Percentiles rank a stretch among this genome's conserved stretches.
phyloP scores from a whole-genome alignment of 2,329 filamentous ascomycete genomes.

The Bipolaris zeicola region DNA sequence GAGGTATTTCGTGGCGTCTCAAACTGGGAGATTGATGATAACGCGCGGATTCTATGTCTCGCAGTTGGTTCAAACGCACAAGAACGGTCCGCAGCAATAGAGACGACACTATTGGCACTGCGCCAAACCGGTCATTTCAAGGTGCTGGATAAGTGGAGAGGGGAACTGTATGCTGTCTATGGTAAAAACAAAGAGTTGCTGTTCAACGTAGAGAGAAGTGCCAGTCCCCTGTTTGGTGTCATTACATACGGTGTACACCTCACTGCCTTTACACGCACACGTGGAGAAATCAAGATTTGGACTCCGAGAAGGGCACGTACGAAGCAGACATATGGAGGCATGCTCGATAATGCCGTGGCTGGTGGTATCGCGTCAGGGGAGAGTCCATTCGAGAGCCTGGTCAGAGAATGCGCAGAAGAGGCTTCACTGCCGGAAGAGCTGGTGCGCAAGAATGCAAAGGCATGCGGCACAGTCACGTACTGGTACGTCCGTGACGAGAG shows the following conservation, averaged over 20 bases:
- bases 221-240: conserved; percentile 52
- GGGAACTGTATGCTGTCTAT: conserved; percentile 52
- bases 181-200: conserved; percentile 47
- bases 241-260: conserved; percentile 54
- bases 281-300: conserved; percentile 74
- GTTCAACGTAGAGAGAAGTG: conserved; percentile 52
- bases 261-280: conserved; percentile 44
- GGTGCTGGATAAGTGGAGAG: conserved; percentile 62
- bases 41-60: conserved; percentile 67
- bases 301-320: conserved; percentile 74
- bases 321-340: conserved; percentile 88
- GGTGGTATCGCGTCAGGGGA: conserved; percentile 84
- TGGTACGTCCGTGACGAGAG: conserved; percentile 77
- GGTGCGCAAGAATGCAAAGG: conserved; percentile 64
- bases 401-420: conserved; percentile 89
- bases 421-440: conserved; percentile 75
- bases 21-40: conserved; percentile 65
- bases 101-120: conserved; percentile 68
- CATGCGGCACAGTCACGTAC: conserved; percentile 79
- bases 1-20: conserved; percentile 60
- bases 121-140: conserved; percentile 73
- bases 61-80: conserved; percentile 63
- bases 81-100: conserved; percentile 65
- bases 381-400: conserved; percentile 76
- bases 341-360: conserved; percentile 94